Base-by-base conservation (phyloP, 2,329 filamentous ascomycete genomes). In the Fusarium falciforme region DNA sequence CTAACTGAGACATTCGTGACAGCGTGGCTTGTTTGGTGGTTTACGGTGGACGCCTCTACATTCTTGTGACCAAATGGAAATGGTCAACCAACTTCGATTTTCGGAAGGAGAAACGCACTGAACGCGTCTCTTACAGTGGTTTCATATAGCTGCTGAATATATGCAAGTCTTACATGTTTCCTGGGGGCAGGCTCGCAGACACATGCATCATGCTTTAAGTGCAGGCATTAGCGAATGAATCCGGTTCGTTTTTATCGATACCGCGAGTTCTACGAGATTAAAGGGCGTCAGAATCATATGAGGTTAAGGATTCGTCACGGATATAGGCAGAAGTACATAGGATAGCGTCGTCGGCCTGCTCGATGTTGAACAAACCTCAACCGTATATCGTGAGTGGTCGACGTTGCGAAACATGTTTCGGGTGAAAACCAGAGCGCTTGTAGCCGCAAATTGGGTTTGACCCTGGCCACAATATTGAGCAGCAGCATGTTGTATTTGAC, bases 121-220 rank as follows among this genome's bases (percentile, higher is more conserved):
- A 20, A 6, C n/a, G 6, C 42, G 2, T 16, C 42, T 22, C 7
- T 16, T 6, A 5, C 12, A 16, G 7, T 16, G 42, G 7, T 0
- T 9, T 25, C 3, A 2, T 5, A 25, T 9, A 5, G 12, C 20
- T 25, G 12, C 4, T 1, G 6, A 14, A 2, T 1, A 25, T 0
- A 47, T 47, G 42, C 22, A 17, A 9, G 20, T 8, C 11, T 25
- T 25, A 3, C n/a, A 44, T 8, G 11, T 11, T 2, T 4, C 6
- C 20, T 7, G 10, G 4, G 6, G 20, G 20, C 12, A 9, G 12
- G 12, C 3, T 25, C 4, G 14, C 6, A 25, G 12, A 44, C 5
- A 22, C 42, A 44, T 44, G 20, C 20, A 44, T 22, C 20, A 25
- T 44, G 42, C 20, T 22, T 14, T 25, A 16, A 17, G 6, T 36